Conservation (phyloP, 2,329 filamentous ascomycete genomes). For the Monosporascus sp. region DNA sequence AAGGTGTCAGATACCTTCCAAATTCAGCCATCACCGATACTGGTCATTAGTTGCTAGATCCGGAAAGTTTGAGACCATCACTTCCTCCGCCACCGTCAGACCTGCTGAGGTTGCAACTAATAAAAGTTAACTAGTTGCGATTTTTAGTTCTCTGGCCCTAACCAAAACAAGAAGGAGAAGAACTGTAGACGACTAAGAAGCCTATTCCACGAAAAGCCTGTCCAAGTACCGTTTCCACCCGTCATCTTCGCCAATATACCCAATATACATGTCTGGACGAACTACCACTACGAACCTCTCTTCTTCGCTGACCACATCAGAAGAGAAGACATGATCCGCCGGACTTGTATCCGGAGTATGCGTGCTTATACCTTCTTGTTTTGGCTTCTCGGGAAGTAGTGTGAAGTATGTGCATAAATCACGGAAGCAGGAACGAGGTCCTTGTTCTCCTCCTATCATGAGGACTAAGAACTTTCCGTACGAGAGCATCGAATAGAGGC, state of each 20-base stretch:
- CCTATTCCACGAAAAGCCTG: not conserved
- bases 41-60: not conserved
- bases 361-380: not conserved
- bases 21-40: not conserved
- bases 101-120: not conserved
- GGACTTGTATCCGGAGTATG: conserved; percentile 5
- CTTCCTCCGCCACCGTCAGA: no score
- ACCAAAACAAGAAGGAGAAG: not conserved
- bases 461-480: conserved; percentile 29
- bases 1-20: not conserved
- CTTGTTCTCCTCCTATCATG: conserved; percentile 4
- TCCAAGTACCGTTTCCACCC: conserved; percentile 21
- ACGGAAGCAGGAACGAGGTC: conserved; percentile 2
- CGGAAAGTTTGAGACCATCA: not conserved
- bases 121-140: not conserved
- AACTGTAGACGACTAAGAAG: not conserved
- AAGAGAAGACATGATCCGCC: conserved; percentile 18
- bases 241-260: conserved; percentile 23
- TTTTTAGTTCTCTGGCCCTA: not conserved
- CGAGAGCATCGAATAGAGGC: conserved; percentile 26
- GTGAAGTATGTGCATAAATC: conserved; percentile 7
- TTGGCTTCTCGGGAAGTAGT: conserved; percentile 2
- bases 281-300: conserved; percentile 29
- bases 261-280: conserved; percentile 36
- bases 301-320: conserved; percentile 22